Evolutionary conservation across 768 basidiomycete genomes (phyloP), one percentile per base, ranked within the genome.

Genomic region (Candolleomyces aberdarensis): DNA sequence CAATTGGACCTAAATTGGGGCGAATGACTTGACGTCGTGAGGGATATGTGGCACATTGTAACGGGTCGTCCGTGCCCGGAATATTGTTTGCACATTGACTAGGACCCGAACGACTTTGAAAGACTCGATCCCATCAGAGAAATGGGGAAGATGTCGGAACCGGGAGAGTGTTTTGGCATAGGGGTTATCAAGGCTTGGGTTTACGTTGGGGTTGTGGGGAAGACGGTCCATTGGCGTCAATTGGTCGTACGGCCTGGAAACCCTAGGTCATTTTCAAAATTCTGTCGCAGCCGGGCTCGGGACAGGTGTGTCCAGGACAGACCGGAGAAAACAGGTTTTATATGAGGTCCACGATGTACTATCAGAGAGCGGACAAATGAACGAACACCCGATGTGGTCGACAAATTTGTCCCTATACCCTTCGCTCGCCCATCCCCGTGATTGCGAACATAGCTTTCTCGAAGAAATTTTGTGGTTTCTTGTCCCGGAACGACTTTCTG

Each of bases 291-390:
- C n/a, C n/a, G n/a, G n/a, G n/a, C n/a, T n/a, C n/a, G n/a, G n/a
- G n/a, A n/a, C n/a, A n/a, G n/a, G n/a, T n/a, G n/a, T n/a, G n/a
- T n/a, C n/a, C n/a, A n/a, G n/a, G n/a, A n/a, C n/a, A n/a, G n/a
- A n/a, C n/a, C n/a, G n/a, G n/a, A n/a, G n/a, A n/a, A n/a, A n/a
- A n/a, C n/a, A n/a, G n/a, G n/a, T n/a, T n/a, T n/a, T n/a, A n/a
- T n/a, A n/a, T 32, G 19, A 4, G 26, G 9, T 53, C 52, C 2
- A 53, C 29, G 26, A 53, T 19, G 13, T 10, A 17, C 29, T 53
- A 32, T 5, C 9, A 8, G 31, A 53, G 9, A 7, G 52, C 36
- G 3, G 52, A 22, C 8, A 53, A 29, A 53, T 91, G 52, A 31
- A 53, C 2, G 52, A 53, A 14, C 52, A 4, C 3, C 29, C 52